These are phyloP conservation scores for Lipomyces chichibuensis DNA, from an alignment of 805 yeast genomes.

Conservation along the genomic window DNA sequence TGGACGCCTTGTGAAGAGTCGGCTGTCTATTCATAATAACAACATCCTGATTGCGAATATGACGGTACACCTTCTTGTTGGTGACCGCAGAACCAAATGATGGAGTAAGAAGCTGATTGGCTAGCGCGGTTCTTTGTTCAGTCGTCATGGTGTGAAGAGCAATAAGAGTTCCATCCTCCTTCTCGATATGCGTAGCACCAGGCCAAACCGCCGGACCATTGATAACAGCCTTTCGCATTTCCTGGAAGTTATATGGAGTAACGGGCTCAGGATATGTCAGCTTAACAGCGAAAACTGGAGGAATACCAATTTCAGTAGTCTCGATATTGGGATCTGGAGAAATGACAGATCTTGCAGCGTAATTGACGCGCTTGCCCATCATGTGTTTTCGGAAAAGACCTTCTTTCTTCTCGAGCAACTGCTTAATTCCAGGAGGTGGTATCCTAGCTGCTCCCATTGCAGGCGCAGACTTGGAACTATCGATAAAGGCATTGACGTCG, in stretches of 20 bases:
- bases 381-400: slow-evolving; percentile 97
- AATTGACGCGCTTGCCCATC: slow-evolving; percentile 99
- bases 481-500: slow-evolving; percentile 92
- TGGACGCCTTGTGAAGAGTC: slow-evolving; percentile 96
- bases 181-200: slow-evolving; percentile 94
- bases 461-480: slow-evolving; percentile 84
- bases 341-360: slow-evolving; percentile 98
- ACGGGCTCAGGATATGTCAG: slow-evolving; percentile 98
- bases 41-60: slow-evolving; percentile 90
- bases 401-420: slow-evolving; percentile 96
- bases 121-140: slow-evolving; percentile 93
- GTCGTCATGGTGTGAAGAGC: slow-evolving; percentile 84
- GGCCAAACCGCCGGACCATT: slow-evolving; percentile 99
- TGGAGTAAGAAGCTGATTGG: slow-evolving; percentile 93
- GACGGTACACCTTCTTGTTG: slow-evolving; percentile 93
- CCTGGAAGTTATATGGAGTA: slow-evolving; percentile 85
- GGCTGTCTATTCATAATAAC: slow-evolving; percentile 99
- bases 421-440: slow-evolving; percentile 95
- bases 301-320: slow-evolving; percentile 97
- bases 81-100: slow-evolving; percentile 43
- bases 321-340: slow-evolving; percentile 98
- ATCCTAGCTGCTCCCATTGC: slow-evolving; percentile 60
- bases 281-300: slow-evolving; percentile 96
- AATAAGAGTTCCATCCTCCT: slow-evolving; percentile 86
- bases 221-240: slow-evolving; percentile 89